phyloP scores from a whole-genome alignment of 2,329 filamentous ascomycete species.

The Neofusicoccum parvum region DNA sequence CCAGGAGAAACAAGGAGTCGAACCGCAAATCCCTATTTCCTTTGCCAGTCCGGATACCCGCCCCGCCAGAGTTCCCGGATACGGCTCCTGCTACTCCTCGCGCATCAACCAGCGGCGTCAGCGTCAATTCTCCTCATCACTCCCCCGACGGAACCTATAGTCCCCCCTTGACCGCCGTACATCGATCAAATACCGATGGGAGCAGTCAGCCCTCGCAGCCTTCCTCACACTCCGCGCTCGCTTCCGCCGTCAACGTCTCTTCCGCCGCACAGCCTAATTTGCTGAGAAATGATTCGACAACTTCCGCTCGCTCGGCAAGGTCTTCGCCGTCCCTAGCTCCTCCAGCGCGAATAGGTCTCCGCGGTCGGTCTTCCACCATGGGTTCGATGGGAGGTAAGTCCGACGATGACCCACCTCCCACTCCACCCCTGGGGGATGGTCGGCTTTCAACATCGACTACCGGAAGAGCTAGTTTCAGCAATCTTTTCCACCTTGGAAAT shows the following conservation, averaged over 20 bases:
- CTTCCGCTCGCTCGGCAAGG: constrained; percentile 66
- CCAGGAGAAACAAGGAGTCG: constrained; percentile 67
- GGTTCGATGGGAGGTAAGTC: constrained; percentile 77
- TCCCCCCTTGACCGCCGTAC: constrained; percentile 39
- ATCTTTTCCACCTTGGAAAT: constrained; percentile 74
- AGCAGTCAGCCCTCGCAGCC: constrained; percentile 42
- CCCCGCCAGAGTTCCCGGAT: constrained; percentile 48
- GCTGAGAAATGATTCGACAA: constrained; percentile 62
- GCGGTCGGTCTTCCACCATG: constrained; percentile 86
- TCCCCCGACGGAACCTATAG: constrained; percentile 43
- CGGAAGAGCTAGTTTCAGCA: constrained; percentile 91
- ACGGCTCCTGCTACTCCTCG: constrained; percentile 48
- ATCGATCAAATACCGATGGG: constrained; percentile 31
- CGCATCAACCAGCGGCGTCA: constrained; percentile 44
- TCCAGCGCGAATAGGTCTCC: constrained; percentile 60
- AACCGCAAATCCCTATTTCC: constrained; percentile 82
- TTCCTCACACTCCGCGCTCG: constrained; percentile 55
- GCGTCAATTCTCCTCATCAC: constrained; percentile 36
- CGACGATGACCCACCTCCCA: constrained; percentile 68
- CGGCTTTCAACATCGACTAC: constrained; percentile 80
- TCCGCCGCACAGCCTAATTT: constrained; percentile 49
- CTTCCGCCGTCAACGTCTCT: constrained; percentile 27
- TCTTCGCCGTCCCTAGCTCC: constrained; percentile 61
- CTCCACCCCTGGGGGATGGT: constrained; percentile 49
- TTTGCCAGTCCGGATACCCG: constrained; percentile 72